Base-by-base conservation (phyloP, 352 stramenopile genomes). In the Pythium pyrilobum region DNA sequence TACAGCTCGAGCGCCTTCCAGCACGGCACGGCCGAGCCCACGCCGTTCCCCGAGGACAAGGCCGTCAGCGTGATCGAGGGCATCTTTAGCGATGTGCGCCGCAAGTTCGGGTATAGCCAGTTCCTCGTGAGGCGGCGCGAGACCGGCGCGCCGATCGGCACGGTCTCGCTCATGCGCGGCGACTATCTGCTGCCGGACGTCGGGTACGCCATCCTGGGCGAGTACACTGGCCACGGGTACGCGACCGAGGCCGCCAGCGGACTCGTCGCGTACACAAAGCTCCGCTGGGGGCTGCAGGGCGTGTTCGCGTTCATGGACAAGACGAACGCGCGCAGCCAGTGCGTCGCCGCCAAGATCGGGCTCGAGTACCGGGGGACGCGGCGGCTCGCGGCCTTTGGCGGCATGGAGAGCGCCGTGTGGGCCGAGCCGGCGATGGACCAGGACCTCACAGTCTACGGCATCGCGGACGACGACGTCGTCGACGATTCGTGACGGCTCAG, bases 301-400 rank as follows among this genome's bases (percentile, higher is more conserved):
- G 55, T 62, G 3, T 62, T 62, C 25, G 55, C 55, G 38, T 62
- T 62, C 39, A 62, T 62, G 55, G 31, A 45, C 15, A 8, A 37
- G 13, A 20, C 38, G 9, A 52, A 62, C 46, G 21, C 21, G 16
- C 46, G 39, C 38, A 62, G 55, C 46, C 46, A 62, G 39, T 46
- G 39, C 45, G 55, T 62, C 12, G 55, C 55, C 25, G 23, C 51
- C 46, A 62, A 62, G 40, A 56, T 62, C 24, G 55, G 55, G 16
- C 46, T 62, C 10, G 38, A 56, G 33, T 23, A 15, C 5, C 55
- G 55, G 4, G 39, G 39, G 2, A 27, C 25, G 4, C 55, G 39
- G 5, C 25, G 18, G 0, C 38, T 62, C 23, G 49, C 36, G 15
- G 55, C 46, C 1, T 62, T 62, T 29, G 55, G 55, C 9, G 55